Base-by-base conservation (phyloP, 495 filamentous ascomycete genomes). In the Glonium stellatum region DNA sequence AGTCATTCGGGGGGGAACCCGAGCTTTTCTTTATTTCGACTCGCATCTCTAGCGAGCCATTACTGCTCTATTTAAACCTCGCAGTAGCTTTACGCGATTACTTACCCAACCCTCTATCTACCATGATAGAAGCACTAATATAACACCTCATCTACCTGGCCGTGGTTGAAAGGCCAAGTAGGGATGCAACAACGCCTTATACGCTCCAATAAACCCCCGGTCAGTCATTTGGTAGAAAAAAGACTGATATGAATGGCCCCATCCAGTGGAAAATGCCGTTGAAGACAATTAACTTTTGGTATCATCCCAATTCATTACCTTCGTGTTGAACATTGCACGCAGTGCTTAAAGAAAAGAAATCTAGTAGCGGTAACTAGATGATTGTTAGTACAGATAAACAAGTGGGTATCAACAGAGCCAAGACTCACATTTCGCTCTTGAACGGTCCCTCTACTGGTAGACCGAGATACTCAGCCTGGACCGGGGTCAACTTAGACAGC, bases 391-490 rank as follows among this genome's bases (percentile, higher is more conserved):
- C 50, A 50, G 51, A 23, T 63, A 25, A 42, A 21, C 8, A 13
- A 53, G 21, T 37, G 22, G 5, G 6, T 23, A 15, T 15, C 27
- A 2, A 31, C n/a, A 10, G 27, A 19, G 41, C 22, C 9, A 22
- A 35, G 23, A 58, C 39, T 34, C 74, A 81, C 74, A 80, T 80
- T 44, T 98, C 93, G 77, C 79, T 80, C 90, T 98, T 98, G 88
- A 82, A 98, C 58, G 93, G 93, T 65, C 93, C 93, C 78, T 87
- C 85, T 59, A 84, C 72, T 23, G 81, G 80, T 58, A 98, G 80
- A 69, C 89, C 83, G 72, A 97, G 85, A 80, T 98, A 98, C 68
- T 98, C 93, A 60, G 90, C 85, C 80, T 98, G 93, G 69, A 87
- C 86, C 58, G 80, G 69, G 66, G 88, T 87, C 70, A 98, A 82